Percentiles rank a stretch among this genome's conserved stretches.
Conservation (phyloP, 345 rosid species). For the Eutrema heterophyllum region DNA sequence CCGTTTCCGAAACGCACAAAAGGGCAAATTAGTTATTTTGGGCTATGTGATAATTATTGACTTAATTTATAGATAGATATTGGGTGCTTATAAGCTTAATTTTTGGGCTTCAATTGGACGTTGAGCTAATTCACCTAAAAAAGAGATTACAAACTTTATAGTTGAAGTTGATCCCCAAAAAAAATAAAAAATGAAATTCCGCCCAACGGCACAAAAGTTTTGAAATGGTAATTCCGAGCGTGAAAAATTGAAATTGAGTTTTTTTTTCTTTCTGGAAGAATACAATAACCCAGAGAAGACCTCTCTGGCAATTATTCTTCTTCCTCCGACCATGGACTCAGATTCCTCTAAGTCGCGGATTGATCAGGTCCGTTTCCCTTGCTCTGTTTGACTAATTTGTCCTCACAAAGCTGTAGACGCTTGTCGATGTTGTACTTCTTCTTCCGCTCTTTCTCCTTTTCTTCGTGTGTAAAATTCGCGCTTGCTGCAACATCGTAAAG, state of each 20-base stretch:
- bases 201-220: too few species aligned
- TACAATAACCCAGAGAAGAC: neutral
- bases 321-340: constrained; percentile 50
- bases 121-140: too few species aligned
- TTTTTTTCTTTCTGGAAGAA: neutral
- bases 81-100: too few species aligned
- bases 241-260: neutral
- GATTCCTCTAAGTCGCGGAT: constrained; percentile 53
- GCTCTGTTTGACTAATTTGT: neutral
- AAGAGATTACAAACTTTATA: too few species aligned
- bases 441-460: neutral
- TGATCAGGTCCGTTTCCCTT: constrained; percentile 50
- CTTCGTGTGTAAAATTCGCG: neutral
- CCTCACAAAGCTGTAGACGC: neutral
- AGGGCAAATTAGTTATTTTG: too few species aligned
- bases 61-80: too few species aligned
- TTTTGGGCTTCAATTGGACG: too few species aligned
- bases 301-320: constrained; percentile 8
- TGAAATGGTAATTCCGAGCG: neutral
- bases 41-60: too few species aligned
- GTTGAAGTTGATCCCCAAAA: too few species aligned
- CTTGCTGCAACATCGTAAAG: constrained; percentile 5
- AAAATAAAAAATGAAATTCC: too few species aligned
- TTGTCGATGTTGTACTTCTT: constrained; percentile 1
- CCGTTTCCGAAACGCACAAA: too few species aligned